Evolutionary conservation across 805 yeast species (phyloP), one percentile per base, ranked within the genome.

Genomic region (Candida hungchunana): DNA sequence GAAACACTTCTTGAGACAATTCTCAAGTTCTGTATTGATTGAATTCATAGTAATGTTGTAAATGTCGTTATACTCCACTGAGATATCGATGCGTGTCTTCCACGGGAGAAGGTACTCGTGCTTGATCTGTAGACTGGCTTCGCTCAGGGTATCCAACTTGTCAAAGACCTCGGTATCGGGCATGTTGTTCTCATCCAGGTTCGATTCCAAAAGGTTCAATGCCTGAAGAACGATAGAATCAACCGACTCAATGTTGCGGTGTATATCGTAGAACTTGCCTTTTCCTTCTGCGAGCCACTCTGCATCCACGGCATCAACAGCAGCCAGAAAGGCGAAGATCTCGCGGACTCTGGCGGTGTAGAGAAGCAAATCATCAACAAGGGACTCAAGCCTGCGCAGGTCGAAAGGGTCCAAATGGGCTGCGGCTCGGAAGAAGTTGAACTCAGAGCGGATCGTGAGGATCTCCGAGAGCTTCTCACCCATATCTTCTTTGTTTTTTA

Each of bases 31-130:
- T 3, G 45, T 50, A 20, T 60, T 57, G 14, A 73, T 60, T 4
- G 75, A 60, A 23, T 60, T 60, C 54, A 74, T 62, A 16, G 71
- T 66, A 21, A 55, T 52, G 18, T 50, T 47, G 24, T 57, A 60
- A 16, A 73, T 60, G 40, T 73, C 79, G 37, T 61, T 51, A 46
- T 60, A 71, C 40, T 71, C 75, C 11, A 60, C 51, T 1, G 68
- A 57, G 4, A 68, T 53, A 36, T 65, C 73, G 6, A 69, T 49
- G 25, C 53, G 49, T 17, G 51, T 40, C 46, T 65, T 64, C 32
- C 59, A 52, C 0, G 50, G 44, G 2, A 50, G 34, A 12, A 62
- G 34, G 29, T 50, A 36, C 12, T 53, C 55, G 36, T 59, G 57
- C 16, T 64, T 51, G n/a, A 53, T 39, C 7, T 29, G 33, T 21